Evolutionary conservation across 306 rosid species (phyloP).

Genomic region (Castanea sativa): DNA sequence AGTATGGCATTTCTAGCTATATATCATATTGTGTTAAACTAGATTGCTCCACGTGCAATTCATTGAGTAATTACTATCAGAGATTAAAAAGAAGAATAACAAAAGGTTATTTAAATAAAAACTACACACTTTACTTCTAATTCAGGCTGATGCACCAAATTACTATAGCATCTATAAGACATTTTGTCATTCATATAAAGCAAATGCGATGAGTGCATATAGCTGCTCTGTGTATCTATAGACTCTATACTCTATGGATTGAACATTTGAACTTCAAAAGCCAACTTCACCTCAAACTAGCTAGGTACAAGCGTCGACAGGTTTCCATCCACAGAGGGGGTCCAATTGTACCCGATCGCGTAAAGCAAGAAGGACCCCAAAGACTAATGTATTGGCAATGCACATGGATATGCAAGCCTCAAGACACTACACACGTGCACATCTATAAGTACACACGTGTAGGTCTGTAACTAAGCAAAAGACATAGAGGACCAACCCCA

Average conservation of each 20-base stretch:
- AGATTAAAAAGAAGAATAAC: no score
- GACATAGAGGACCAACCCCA: not conserved
- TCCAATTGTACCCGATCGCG: not conserved
- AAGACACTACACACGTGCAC: slow-evolving; percentile 14
- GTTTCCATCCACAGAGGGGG: not conserved
- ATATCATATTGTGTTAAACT: no score
- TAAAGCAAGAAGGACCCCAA: not conserved
- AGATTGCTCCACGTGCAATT: no score
- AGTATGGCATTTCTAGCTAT: no score
- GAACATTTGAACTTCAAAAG: not conserved
- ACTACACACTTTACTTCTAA: no score
- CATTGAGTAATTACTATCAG: no score
- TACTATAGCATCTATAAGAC: no score
- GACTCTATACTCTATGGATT: not conserved
- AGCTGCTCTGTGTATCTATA: not conserved
- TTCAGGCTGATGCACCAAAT: no score
- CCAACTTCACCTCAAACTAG: not conserved
- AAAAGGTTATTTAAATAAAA: no score
- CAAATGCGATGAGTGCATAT: no score
- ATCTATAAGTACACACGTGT: not conserved
- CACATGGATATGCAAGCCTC: slow-evolving; percentile 18
- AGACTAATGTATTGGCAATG: not conserved
- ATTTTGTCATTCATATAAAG: no score
- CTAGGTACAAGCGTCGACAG: not conserved
- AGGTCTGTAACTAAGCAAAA: not conserved